Conservation (phyloP, 257 asterid species). For the Gentiana dahurica region DNA sequence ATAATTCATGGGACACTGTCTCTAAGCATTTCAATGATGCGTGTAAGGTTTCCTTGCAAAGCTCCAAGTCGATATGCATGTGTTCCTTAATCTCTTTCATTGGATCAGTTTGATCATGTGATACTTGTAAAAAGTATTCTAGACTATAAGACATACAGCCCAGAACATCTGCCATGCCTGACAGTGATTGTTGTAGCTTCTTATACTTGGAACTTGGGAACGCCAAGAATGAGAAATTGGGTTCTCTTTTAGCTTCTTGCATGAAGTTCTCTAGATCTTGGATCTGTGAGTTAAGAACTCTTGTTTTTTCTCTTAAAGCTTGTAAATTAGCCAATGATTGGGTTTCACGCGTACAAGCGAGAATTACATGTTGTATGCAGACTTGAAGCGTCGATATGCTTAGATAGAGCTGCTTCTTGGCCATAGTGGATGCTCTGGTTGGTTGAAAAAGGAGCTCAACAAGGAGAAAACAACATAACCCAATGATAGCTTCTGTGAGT, state of each 20-base stretch:
- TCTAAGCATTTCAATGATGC: conserved; percentile 41
- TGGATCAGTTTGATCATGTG: conserved; percentile 15
- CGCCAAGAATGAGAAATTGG: conserved; percentile 84
- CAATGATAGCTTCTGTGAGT: conserved; percentile 73
- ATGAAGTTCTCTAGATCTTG: conserved; percentile 41
- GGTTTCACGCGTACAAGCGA: conserved; percentile 12
- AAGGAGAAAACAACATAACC: conserved; percentile 61
- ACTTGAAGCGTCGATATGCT: conserved; percentile 29
- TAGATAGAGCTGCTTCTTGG: conserved; percentile 45
- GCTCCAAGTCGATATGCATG: conserved; percentile 9
- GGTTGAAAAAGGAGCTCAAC: conserved; percentile 73
- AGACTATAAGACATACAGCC: conserved; percentile 37
- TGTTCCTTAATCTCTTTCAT: conserved; percentile 24
- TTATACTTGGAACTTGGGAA: conserved; percentile 40
- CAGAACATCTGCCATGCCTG: conserved; percentile 47
- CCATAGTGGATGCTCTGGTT: conserved; percentile 61
- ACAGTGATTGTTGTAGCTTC: conserved; percentile 42
- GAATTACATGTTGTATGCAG: conserved; percentile 21
- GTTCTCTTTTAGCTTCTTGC: conserved; percentile 77
- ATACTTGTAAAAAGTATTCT: conserved; percentile 39
- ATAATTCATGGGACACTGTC: conserved; percentile 49
- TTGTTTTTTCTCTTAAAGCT: conserved; percentile 22
- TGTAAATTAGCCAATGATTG: neutral
- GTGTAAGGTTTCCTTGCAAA: conserved; percentile 27
- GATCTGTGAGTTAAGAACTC: conserved; percentile 25